Evolutionary conservation across 1,284 basidiomycete genomes (phyloP).

Genomic region (Puccinia polysora): DNA sequence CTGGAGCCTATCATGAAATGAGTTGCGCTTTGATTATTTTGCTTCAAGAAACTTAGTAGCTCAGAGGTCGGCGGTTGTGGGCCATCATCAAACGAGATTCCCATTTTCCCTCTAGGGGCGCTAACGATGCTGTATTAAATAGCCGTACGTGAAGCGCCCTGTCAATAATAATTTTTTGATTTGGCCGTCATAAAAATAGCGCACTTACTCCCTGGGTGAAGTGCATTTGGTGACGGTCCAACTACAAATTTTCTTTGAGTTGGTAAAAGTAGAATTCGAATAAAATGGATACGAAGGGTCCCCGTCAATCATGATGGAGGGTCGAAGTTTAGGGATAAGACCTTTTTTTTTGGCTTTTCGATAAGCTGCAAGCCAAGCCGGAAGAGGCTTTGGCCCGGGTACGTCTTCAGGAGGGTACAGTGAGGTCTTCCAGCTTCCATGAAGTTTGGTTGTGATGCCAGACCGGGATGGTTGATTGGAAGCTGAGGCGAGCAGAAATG

Average conservation of each 20-base stretch:
- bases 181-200: background rate
- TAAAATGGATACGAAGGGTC: slow-evolving; percentile 16
- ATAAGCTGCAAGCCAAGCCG: slow-evolving; percentile 67
- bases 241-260: slow-evolving; percentile 24
- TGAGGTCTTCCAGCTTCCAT: slow-evolving; percentile 1
- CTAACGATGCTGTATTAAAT: slow-evolving; percentile 29
- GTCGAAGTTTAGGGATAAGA: slow-evolving; percentile 66
- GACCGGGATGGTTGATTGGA: background rate
- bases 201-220: slow-evolving; percentile 13
- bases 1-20: slow-evolving; percentile 78
- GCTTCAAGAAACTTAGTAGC: slow-evolving; percentile 31
- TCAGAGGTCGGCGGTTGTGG: slow-evolving; percentile 20
- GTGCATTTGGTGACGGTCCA: slow-evolving; percentile 41
- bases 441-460: background rate
- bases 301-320: slow-evolving; percentile 52
- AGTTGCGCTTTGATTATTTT: slow-evolving; percentile 63
- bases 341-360: slow-evolving; percentile 62
- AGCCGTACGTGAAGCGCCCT: too few species aligned
- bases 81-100: slow-evolving; percentile 42
- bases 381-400: slow-evolving; percentile 54
- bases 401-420: slow-evolving; percentile 34
- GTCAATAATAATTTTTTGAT: background rate
- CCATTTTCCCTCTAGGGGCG: slow-evolving; percentile 32
- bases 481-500: background rate
- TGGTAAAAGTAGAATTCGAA: slow-evolving; percentile 4